Percentiles rank a stretch among this genome's conserved stretches.
Conservation (phyloP, 371 early-diverging fungal species). For the Gilbertella persicaria region DNA sequence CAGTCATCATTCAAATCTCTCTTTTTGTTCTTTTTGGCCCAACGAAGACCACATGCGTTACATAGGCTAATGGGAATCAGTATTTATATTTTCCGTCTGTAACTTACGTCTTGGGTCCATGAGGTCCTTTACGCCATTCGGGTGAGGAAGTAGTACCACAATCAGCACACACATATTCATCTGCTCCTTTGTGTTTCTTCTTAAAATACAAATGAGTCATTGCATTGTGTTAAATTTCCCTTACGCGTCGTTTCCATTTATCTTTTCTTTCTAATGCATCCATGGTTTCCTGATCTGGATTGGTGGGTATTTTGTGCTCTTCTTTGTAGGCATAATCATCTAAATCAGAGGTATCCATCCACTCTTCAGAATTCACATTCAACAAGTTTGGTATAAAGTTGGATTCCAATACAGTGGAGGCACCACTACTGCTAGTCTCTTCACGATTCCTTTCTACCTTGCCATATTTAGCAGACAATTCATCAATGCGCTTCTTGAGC, state of each 20-base stretch:
- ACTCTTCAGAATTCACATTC: not conserved
- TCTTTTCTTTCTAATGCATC: slow-evolving; percentile 21
- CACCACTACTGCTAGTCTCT: not conserved
- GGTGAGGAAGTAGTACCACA: slow-evolving; percentile 80
- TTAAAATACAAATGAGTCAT: not conserved
- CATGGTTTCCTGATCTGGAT: not conserved
- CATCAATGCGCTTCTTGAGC: slow-evolving; percentile 38
- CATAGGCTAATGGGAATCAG: slow-evolving; percentile 29
- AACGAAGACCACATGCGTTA: slow-evolving; percentile 55
- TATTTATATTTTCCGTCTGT: not conserved
- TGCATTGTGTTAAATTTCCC: too few species aligned
- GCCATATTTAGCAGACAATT: slow-evolving; percentile 26
- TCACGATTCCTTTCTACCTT: not conserved
- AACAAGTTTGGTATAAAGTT: too few species aligned
- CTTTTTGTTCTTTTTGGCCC: slow-evolving; percentile 38
- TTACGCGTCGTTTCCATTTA: slow-evolving; percentile 28
- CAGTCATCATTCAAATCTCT: slow-evolving; percentile 28
- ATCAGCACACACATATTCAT: slow-evolving; percentile 49
- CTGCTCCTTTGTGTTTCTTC: slow-evolving; percentile 40
- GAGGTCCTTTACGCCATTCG: slow-evolving; percentile 81
- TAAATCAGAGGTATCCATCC: slow-evolving; percentile 11
- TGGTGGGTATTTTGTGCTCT: not conserved
- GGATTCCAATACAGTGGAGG: not conserved
- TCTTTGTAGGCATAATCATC: slow-evolving; percentile 9
- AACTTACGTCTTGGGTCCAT: slow-evolving; percentile 63